Base-by-base conservation (phyloP, 768 basidiomycete genomes). In the Wakefieldia striispora region DNA sequence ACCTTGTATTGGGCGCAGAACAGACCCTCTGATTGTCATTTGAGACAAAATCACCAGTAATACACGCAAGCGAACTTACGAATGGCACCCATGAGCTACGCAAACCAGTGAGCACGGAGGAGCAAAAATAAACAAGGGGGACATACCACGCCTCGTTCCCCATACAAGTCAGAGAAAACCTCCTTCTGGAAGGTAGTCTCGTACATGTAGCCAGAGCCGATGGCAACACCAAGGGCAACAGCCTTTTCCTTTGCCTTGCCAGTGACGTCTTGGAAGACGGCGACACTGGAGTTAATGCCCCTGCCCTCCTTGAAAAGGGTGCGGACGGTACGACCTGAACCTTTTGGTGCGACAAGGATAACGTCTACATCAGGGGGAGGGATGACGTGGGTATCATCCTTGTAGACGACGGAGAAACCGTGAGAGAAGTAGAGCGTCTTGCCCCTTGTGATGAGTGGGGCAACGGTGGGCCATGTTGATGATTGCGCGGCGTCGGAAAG, bases 401-500 rank as follows among this genome's bases (percentile, higher is more conserved):
- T 92, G 84, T 87, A 99, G 47, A 99, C 93, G 57, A 98, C 82
- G 57, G 95, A 98, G 87, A 99, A 99, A 64, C 97, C 97, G 71
- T 99, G 97, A 6, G 95, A 93, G 80, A 99, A 99, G 86, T 99
- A 99, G 56, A 99, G 88, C n/a, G 97, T 99, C 82, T 99, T 98
- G 76, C 91, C 97, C 82, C 95, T 92, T 72, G 94, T 98, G 78
- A 98, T 95, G 65, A 97, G 84, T 47, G 97, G 95, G 38, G 83
- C 86, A 61, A 99, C 59, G 45, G 79, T 75, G 34, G 87, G 77
- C 97, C 97, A 99, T 26, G 95, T 97, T 70, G 88, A 82, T 13
- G 91, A 94, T 76, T 99, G 97, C n/a, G 95, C 97, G 42, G 97
- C 97, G 64, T 99, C 97, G 39, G 95, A 98, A 59, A 99, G 84